phyloP scores from a whole-genome alignment of 2,329 filamentous ascomycete genomes.

The Colletotrichum echinochloae region DNA sequence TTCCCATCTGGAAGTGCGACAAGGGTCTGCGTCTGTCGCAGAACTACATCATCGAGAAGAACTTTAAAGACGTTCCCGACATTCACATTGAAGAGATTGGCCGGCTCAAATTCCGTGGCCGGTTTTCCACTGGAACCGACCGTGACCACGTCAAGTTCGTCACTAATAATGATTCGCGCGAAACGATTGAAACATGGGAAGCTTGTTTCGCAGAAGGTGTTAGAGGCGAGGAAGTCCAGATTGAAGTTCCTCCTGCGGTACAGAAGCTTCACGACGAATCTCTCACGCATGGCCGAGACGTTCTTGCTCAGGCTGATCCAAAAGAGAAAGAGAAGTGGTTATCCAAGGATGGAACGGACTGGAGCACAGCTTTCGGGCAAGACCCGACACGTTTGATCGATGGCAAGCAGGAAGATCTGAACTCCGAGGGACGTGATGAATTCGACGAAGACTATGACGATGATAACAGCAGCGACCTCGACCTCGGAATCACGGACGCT shows the following conservation, averaged over 20 bases:
- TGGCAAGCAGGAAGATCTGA: slow-evolving; percentile 46
- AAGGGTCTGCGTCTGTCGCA: slow-evolving; percentile 83
- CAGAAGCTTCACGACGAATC: slow-evolving; percentile 85
- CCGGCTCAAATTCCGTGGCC: slow-evolving; percentile 80
- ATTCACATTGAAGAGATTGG: slow-evolving; percentile 84
- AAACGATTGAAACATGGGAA: slow-evolving; percentile 96
- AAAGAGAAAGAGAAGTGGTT: slow-evolving; percentile 85
- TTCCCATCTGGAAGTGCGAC: slow-evolving; percentile 91
- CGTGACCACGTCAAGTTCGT: slow-evolving; percentile 87
- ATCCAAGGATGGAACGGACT: slow-evolving; percentile 82
- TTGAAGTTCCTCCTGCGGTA: slow-evolving; percentile 78
- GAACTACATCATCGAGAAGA: slow-evolving; percentile 89
- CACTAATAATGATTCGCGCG: slow-evolving; percentile 86
- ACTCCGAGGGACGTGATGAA: slow-evolving; percentile 55
- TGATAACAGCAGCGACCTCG: slow-evolving; percentile 48
- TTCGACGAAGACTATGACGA: slow-evolving; percentile 53
- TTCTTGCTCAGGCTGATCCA: slow-evolving; percentile 78
- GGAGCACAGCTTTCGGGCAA: slow-evolving; percentile 86
- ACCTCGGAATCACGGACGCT: slow-evolving; percentile 71
- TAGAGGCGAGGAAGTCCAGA: slow-evolving; percentile 74
- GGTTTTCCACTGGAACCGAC: slow-evolving; percentile 92
- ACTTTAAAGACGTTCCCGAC: slow-evolving; percentile 76
- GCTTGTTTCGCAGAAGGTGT: slow-evolving; percentile 91
- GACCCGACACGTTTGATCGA: slow-evolving; percentile 71
- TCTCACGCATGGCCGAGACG: slow-evolving; percentile 81